A percentile compares a stretch with the other conserved stretches of the same genome.
These are phyloP conservation scores for Nakaseomyces glabratus DNA, from an alignment of 1,139 yeast genomes.

Conservation along the genomic window DNA sequence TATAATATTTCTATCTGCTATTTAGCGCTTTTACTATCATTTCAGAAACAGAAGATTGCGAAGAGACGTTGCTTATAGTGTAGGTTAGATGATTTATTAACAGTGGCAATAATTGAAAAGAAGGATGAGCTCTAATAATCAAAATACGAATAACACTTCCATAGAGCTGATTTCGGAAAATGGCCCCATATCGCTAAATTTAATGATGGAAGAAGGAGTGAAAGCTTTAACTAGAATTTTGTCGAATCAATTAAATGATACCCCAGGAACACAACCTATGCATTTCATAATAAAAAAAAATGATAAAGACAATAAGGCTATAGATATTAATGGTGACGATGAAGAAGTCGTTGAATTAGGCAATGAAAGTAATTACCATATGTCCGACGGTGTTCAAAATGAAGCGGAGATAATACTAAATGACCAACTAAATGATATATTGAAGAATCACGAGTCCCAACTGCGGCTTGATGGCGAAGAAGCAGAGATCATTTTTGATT, in stretches of 20 bases:
- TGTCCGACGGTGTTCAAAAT: slow-evolving; percentile 3
- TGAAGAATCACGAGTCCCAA: slow-evolving; percentile 19
- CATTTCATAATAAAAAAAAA: slow-evolving; percentile 22
- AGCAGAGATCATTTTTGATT: slow-evolving; percentile 28
- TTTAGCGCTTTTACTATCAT: no score
- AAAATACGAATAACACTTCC: slow-evolving; percentile 14
- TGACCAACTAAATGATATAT: slow-evolving; percentile 7
- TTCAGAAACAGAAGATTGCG: slow-evolving; percentile 82
- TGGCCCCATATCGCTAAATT: slow-evolving; percentile 27
- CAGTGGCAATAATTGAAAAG: not conserved
- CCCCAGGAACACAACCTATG: slow-evolving; percentile 21
- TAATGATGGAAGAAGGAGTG: slow-evolving; percentile 31
- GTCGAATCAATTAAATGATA: slow-evolving; percentile 24
- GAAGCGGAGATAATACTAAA: slow-evolving; percentile 5
- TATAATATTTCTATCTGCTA: no score
- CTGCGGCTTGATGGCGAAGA: slow-evolving; percentile 23
- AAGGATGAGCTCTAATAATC: slow-evolving; percentile 3
- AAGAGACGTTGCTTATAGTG: slow-evolving; percentile 36
- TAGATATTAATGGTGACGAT: slow-evolving; percentile 6
- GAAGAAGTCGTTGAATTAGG: slow-evolving; percentile 13
- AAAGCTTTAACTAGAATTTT: slow-evolving; percentile 27
- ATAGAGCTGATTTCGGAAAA: slow-evolving; percentile 25
- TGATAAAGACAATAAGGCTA: slow-evolving; percentile 6
- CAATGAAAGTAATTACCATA: slow-evolving; percentile 12
- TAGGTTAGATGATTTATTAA: not conserved